These are phyloP conservation scores for Aureobasidium mangrovei DNA, from an alignment of 2,329 filamentous ascomycete species.

Conservation along the genomic window DNA sequence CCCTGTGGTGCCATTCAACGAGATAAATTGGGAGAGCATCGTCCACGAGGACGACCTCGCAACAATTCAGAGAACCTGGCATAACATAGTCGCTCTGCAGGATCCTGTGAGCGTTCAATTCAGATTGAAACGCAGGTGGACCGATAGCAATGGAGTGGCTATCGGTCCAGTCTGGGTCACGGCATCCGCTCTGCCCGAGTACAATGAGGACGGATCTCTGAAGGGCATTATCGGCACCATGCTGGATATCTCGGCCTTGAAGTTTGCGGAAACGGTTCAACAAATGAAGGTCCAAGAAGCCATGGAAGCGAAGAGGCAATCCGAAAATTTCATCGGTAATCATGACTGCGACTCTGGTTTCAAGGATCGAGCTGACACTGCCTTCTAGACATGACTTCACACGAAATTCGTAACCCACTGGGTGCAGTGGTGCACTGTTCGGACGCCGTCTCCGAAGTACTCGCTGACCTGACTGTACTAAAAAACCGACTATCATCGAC, in stretches of 20 bases:
- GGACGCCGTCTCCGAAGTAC: slow-evolving; percentile 14
- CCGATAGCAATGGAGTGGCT: slow-evolving; percentile 17
- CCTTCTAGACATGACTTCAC: neutral
- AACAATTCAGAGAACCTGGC: slow-evolving; percentile 32
- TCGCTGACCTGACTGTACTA: slow-evolving; percentile 14
- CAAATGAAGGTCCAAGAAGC: slow-evolving; percentile 26
- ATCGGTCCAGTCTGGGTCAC: slow-evolving; percentile 17
- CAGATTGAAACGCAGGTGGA: slow-evolving; percentile 25
- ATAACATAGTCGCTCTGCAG: slow-evolving; percentile 27
- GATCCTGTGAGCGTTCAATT: slow-evolving; percentile 36
- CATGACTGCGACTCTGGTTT: too few species aligned
- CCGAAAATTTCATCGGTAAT: slow-evolving; percentile 9
- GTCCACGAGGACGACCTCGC: slow-evolving; percentile 30
- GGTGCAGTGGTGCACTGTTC: slow-evolving; percentile 17
- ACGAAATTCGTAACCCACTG: slow-evolving; percentile 17
- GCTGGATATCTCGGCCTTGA: slow-evolving; percentile 38
- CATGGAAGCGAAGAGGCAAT: slow-evolving; percentile 16
- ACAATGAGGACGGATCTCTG: slow-evolving; percentile 27
- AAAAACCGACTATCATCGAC: neutral
- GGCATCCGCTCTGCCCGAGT: slow-evolving; percentile 18
- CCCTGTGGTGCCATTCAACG: slow-evolving; percentile 27
- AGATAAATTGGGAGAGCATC: slow-evolving; percentile 37
- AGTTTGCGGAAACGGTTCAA: slow-evolving; percentile 36
- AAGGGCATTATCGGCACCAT: slow-evolving; percentile 35
- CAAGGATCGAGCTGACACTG: too few species aligned